These are phyloP conservation scores for Blastocystis sp. DNA, from an alignment of 352 stramenopile species.

Conservation along the genomic window DNA sequence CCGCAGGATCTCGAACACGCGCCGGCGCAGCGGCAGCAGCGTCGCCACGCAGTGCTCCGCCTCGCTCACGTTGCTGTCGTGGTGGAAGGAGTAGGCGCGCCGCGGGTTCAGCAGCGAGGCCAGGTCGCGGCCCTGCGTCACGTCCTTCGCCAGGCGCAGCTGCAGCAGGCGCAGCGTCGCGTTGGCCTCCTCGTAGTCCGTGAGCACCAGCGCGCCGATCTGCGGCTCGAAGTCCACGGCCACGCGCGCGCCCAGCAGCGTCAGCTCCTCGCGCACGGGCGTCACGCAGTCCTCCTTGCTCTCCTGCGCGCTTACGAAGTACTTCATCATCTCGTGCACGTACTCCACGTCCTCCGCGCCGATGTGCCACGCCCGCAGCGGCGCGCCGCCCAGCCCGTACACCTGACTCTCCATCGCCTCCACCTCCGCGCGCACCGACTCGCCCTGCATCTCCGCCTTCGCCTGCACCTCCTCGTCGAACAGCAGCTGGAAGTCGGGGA, in stretches of 20 bases:
- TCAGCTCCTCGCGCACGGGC: slow-evolving; percentile 36
- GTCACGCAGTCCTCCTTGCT: not conserved
- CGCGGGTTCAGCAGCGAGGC: slow-evolving; percentile 2
- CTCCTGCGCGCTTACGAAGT: not conserved
- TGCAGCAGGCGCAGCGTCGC: slow-evolving; percentile 1
- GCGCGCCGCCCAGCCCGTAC: not conserved
- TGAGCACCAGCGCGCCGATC: slow-evolving; percentile 7
- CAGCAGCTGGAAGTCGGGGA: slow-evolving; percentile 83
- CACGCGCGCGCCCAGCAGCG: slow-evolving; percentile 6
- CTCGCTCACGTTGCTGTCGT: slow-evolving; percentile 61
- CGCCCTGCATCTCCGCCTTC: slow-evolving; percentile 52
- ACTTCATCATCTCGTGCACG: slow-evolving; percentile 26
- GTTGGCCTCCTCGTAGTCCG: slow-evolving; percentile 19
- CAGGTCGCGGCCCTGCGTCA: slow-evolving; percentile 33
- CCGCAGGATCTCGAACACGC: slow-evolving; percentile 59
- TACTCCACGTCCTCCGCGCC: slow-evolving; percentile 46
- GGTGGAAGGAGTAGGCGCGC: slow-evolving; percentile 60
- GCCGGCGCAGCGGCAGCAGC: slow-evolving; percentile 14
- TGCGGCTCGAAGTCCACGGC: not conserved
- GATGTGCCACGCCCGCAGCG: slow-evolving; percentile 28
- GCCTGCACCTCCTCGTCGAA: slow-evolving; percentile 73
- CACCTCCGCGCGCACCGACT: slow-evolving; percentile 36
- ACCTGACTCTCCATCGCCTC: slow-evolving; percentile 20
- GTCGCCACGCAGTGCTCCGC: slow-evolving; percentile 28
- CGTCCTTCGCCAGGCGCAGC: slow-evolving; percentile 53